These are phyloP conservation scores for Pythium scleroteichum DNA, from an alignment of 352 stramenopile genomes.

Conservation along the genomic window DNA sequence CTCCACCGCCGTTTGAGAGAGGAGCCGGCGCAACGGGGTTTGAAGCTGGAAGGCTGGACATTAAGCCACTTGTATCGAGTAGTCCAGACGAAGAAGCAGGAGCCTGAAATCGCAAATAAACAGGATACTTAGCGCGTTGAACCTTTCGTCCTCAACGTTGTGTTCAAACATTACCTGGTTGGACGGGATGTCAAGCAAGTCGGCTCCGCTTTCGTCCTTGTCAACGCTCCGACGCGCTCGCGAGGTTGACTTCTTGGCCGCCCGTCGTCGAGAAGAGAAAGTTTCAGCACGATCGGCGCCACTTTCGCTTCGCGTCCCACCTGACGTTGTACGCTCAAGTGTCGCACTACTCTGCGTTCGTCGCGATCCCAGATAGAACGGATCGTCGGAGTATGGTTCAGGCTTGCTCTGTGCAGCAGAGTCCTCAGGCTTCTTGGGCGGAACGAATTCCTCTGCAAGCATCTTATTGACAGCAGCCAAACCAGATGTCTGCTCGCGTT, in stretches of 20 bases:
- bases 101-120: neutral
- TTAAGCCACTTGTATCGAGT: slow-evolving; percentile 46
- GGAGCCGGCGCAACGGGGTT: slow-evolving; percentile 25
- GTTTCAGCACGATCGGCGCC: slow-evolving; percentile 56
- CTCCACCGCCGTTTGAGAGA: slow-evolving; percentile 9
- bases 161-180: slow-evolving; percentile 4
- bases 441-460: slow-evolving; percentile 76
- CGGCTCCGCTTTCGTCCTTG: slow-evolving; percentile 53
- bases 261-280: slow-evolving; percentile 67
- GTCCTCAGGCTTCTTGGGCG: slow-evolving; percentile 43
- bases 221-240: slow-evolving; percentile 44
- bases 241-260: slow-evolving; percentile 64
- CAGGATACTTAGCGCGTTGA: neutral
- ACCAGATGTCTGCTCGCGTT: slow-evolving; percentile 60
- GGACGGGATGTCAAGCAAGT: slow-evolving; percentile 63
- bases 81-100: slow-evolving; percentile 37
- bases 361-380: slow-evolving; percentile 67
- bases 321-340: slow-evolving; percentile 29
- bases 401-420: slow-evolving; percentile 32
- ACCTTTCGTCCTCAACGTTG: neutral
- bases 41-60: slow-evolving; percentile 45
- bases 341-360: slow-evolving; percentile 45
- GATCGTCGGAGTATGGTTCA: slow-evolving; percentile 79
- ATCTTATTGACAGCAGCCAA: slow-evolving; percentile 77
- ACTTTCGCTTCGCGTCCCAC: slow-evolving; percentile 20